Evolutionary conservation across 768 basidiomycete genomes (phyloP).

Genomic region (Mycena polygramma): DNA sequence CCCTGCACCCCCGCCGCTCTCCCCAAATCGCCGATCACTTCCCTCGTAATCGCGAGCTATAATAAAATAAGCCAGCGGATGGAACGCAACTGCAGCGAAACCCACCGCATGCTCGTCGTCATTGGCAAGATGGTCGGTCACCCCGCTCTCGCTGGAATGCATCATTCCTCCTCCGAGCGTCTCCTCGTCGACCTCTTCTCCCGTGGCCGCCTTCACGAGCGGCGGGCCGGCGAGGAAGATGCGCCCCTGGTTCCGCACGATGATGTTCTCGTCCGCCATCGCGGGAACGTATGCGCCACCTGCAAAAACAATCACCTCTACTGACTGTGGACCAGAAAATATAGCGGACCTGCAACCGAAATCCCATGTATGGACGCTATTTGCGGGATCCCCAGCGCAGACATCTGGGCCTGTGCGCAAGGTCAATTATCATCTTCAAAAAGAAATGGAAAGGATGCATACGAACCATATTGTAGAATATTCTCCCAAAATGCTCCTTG

Average conservation of each 20-base stretch:
- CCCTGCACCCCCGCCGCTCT: conserved; percentile 64
- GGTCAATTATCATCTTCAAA: conserved; percentile 30
- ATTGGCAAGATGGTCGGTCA: conserved; percentile 88
- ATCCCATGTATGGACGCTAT: conserved; percentile 96
- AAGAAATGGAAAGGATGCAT: conserved; percentile 12
- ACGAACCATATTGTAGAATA: conserved; percentile 96
- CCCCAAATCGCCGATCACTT: conserved; percentile 84
- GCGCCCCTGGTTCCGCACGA: conserved; percentile 90
- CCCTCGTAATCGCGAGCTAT: conserved; percentile 77
- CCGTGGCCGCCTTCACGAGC: conserved; percentile 94
- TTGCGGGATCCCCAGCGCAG: conserved; percentile 90
- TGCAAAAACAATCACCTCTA: conserved; percentile 43
- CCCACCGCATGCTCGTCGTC: conserved; percentile 83
- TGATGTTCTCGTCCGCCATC: conserved; percentile 96
- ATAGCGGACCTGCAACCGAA: conserved; percentile 80
- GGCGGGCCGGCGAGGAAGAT: conserved; percentile 97
- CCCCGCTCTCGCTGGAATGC: conserved; percentile 93
- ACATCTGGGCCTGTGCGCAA: conserved; percentile 84
- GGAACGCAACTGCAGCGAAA: too few species aligned
- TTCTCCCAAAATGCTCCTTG: conserved; percentile 94
- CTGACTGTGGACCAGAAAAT: background rate
- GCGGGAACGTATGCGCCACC: conserved; percentile 96
- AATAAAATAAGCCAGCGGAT: background rate
- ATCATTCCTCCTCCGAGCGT: conserved; percentile 91
- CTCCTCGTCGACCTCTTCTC: conserved; percentile 94